phyloP scores from a whole-genome alignment of 495 filamentous ascomycete genomes.

The Aspergillus bertholletiae region DNA sequence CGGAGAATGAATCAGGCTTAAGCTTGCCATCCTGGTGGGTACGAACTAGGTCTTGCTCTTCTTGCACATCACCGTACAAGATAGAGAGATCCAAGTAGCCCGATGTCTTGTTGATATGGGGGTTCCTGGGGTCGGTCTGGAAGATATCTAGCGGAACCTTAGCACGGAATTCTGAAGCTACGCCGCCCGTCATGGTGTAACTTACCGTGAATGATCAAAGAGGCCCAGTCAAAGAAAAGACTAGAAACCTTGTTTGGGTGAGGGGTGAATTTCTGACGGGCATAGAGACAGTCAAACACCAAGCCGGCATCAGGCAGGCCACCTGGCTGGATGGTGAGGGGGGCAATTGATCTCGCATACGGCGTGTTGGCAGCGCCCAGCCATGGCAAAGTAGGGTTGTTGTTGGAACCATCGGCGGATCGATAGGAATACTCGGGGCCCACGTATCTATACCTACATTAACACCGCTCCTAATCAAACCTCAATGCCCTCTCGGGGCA shows the following conservation, averaged over 20 bases:
- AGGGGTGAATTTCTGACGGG: conserved; percentile 48
- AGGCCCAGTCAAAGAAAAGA: conserved; percentile 58
- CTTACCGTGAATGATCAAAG: conserved; percentile 53
- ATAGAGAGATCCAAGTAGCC: conserved; percentile 57
- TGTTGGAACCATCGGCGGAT: conserved; percentile 70
- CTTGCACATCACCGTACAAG: conserved; percentile 54
- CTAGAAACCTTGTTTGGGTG: conserved; percentile 57
- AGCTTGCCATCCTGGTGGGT: conserved; percentile 55
- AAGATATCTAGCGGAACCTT: conserved; percentile 44
- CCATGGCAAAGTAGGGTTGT: conserved; percentile 55
- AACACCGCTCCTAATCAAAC: conserved; percentile 1
- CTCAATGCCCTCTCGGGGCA: not conserved
- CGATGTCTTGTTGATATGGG: conserved; percentile 53
- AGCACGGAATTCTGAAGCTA: not conserved
- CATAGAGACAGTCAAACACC: conserved; percentile 52
- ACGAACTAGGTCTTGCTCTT: conserved; percentile 54
- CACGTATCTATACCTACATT: conserved; percentile 43
- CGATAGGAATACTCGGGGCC: conserved; percentile 65
- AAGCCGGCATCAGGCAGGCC: conserved; percentile 51
- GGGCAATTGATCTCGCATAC: conserved; percentile 52
- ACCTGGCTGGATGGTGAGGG: conserved; percentile 47
- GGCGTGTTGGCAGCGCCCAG: conserved; percentile 54
- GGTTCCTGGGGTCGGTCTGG: conserved; percentile 53
- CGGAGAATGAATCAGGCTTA: conserved; percentile 57
- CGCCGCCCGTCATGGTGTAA: not conserved